Evolutionary conservation across 495 filamentous ascomycete genomes (phyloP), one percentile per base, ranked within the genome.

Genomic region (Penicillium argentinense): DNA sequence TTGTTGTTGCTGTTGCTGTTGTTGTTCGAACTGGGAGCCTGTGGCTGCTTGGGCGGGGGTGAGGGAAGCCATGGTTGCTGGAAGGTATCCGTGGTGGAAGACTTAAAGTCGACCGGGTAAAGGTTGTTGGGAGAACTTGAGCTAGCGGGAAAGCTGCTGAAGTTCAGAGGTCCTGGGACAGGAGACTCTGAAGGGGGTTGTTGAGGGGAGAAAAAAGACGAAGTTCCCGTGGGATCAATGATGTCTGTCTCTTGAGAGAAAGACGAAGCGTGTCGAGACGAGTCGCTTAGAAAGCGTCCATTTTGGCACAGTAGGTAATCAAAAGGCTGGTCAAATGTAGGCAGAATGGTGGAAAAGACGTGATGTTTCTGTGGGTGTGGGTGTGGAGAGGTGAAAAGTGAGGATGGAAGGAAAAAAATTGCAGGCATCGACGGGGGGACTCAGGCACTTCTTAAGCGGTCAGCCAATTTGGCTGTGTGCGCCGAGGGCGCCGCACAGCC

Each of bases 21-120:
- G 65, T 62, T 62, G 71, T 68, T 77, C 62, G 51, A 59, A 68
- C 64, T 65, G 62, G 54, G 61, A 70, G 71, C 71, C 74, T 60
- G 60, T 47, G 73, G 69, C 67, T 69, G 67, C 53, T 55, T 47
- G 43, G 56, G 63, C 58, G 66, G 70, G 65, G 79, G 73, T 71
- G 77, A 63, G 66, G 78, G 72, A 69, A 77, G 79, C 79, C 80
- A 83, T 84, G 72, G 40, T 79, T 75, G 73, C 71, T 77, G 78
- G 63, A 63, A 60, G 56, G 74, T 71, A 82, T 82, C 80, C 81
- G 81, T 84, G 74, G 67, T 83, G 78, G 75, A 78, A 75, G 79
- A 80, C 71, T 68, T 73, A 54, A 75, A 51, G 77, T 77, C 73
- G 75, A 74, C 71, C 69, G 74, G 54, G 54, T 64, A 53, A 64